Percentiles rank a stretch among this genome's conserved stretches.
These are phyloP conservation scores for Penicillium simplicissimum DNA, from an alignment of 495 filamentous ascomycete species.

Conservation along the genomic window DNA sequence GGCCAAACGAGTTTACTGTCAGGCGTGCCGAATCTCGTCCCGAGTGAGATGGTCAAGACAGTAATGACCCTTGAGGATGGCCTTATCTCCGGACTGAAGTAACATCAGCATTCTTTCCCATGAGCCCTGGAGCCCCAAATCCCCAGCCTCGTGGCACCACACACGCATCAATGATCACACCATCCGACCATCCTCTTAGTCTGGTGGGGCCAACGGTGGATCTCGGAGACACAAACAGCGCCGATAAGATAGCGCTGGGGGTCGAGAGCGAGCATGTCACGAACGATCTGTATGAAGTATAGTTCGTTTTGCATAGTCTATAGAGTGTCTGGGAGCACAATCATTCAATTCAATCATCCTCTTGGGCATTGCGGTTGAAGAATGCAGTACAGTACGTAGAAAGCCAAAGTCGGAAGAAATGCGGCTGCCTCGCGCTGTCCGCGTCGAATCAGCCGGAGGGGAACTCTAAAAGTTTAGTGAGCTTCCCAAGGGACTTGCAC, in stretches of 20 bases:
- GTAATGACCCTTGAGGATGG: not conserved
- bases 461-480: not conserved
- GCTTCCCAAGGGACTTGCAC: not conserved
- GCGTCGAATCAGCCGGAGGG: not conserved
- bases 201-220: conserved; percentile 12
- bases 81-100: not conserved
- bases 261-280: not conserved
- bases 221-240: not conserved
- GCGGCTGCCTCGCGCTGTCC: not conserved
- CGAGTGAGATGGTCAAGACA: not conserved
- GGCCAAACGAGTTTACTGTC: not conserved
- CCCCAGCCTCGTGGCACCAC: not conserved
- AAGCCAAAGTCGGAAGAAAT: not conserved
- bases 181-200: not conserved
- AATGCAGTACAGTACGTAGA: not conserved
- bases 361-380: not conserved
- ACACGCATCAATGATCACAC: not conserved
- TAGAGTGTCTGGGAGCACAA: too few species aligned
- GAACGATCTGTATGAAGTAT: conserved; percentile 1
- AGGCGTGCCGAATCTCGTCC: not conserved
- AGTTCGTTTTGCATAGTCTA: not conserved
- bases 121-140: not conserved
- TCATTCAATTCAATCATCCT: too few species aligned
- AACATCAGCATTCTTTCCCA: not conserved
- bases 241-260: conserved; percentile 5